phyloP scores from a whole-genome alignment of 2,329 filamentous ascomycete genomes.

The Cordyceps cateniannulata region DNA sequence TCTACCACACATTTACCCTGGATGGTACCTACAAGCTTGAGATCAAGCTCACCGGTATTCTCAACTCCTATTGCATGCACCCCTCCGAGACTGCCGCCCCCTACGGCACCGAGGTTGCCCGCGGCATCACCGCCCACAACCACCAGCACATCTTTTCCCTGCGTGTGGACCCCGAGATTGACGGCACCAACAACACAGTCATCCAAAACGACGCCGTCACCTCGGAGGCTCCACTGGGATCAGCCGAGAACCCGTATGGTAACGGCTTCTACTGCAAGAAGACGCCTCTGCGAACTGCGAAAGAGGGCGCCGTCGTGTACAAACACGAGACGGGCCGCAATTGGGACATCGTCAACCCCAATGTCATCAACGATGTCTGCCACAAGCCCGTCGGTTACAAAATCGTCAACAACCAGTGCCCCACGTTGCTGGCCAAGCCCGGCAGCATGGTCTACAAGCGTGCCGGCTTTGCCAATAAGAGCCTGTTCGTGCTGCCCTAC shows the following conservation, averaged over 20 bases:
- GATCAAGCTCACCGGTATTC: slow-evolving; percentile 49
- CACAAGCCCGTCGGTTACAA: slow-evolving; percentile 40
- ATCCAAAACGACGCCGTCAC: slow-evolving; percentile 63
- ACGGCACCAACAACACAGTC: slow-evolving; percentile 56
- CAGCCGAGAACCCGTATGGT: slow-evolving; percentile 63
- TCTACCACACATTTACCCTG: slow-evolving; percentile 32
- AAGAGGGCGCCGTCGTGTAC: slow-evolving; percentile 20
- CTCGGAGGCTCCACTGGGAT: slow-evolving; percentile 57
- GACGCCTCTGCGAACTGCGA: slow-evolving; percentile 20
- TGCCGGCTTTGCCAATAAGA: slow-evolving; percentile 35
- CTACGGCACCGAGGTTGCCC: slow-evolving; percentile 58
- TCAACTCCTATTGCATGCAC: slow-evolving; percentile 37
- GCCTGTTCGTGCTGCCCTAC: slow-evolving; percentile 38
- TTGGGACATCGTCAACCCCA: slow-evolving; percentile 42
- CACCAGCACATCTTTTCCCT: slow-evolving; percentile 67
- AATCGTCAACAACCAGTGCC: slow-evolving; percentile 40
- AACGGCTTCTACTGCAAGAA: slow-evolving; percentile 57
- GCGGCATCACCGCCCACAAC: slow-evolving; percentile 58
- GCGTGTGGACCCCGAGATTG: slow-evolving; percentile 59
- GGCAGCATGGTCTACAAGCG: slow-evolving; percentile 31
- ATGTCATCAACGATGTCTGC: slow-evolving; percentile 32
- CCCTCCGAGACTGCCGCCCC: slow-evolving; percentile 27
- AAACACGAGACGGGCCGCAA: slow-evolving; percentile 26
- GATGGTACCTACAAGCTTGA: slow-evolving; percentile 61
- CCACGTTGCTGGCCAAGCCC: slow-evolving; percentile 36